Evolutionary conservation across 306 rosid species (phyloP), one percentile per base, ranked within the genome.

Genomic region (Geum urbanum): DNA sequence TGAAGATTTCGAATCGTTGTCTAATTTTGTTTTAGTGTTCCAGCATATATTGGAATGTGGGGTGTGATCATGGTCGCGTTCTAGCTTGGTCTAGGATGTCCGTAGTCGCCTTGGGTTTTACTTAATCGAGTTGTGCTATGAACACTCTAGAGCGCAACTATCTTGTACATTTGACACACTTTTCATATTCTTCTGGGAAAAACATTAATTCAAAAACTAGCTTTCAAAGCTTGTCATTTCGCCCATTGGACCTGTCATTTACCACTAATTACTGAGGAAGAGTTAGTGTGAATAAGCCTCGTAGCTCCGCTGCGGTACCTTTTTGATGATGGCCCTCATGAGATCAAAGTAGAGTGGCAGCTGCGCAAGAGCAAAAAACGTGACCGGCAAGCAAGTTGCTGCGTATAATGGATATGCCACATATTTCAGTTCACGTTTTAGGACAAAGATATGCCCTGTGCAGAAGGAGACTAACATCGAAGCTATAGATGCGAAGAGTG

Each of bases 321-420:
- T 73, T 43, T 32, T 77, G 49, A 75, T 50, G 46, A 80, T 80
- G 47, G 87, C 83, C 84, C 79, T 71, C 41, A 75, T 40, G 63
- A 83, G 87, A 73, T 86, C 87, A 9, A 86, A 64, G 77, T 85
- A 82, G 12, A 85, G 80, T 0, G 85, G 86, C 60, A 85, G 73
- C 54, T 80, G 85, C 2, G 82, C 85, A 54, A 85, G 16, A 54
- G 72, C 85, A 27, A 80, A 82, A 24, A 75, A 75, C 9, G 79
- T 78, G 5, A 80, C 69, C 0, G 90, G 90, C 7, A 83, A 24
- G 72, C 77, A 83, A 46, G 80, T 56, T 1, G 81, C 80, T 0
- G 82, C 84, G 69, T 86, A 83, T 3, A 80, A 24, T 5, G 90
- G 84, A 68, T 49, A 79, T 5, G 87, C 84, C 2, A 50, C 69